A percentile compares a stretch with the other conserved stretches of the same genome.
Conservation (phyloP, 257 asterid species). For the Asclepias syriaca region DNA sequence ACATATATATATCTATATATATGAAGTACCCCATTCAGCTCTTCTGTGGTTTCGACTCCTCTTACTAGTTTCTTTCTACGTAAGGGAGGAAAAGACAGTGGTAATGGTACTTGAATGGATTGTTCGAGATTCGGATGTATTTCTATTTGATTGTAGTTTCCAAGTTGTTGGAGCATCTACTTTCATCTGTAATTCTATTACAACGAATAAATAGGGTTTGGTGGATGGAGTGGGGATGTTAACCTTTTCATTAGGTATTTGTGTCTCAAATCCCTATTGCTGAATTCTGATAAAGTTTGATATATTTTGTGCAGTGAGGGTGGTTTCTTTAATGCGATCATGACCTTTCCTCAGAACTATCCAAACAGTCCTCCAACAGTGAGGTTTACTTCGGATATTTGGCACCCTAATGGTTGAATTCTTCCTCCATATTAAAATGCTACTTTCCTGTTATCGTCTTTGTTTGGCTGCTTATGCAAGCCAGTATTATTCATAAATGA, state of each 20-base stretch:
- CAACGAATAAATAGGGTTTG: too few species aligned
- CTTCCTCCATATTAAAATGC: constrained; percentile 10
- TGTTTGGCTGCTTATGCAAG: not conserved
- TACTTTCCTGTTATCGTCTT: not conserved
- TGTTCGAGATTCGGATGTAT: not conserved
- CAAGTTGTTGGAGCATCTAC: not conserved
- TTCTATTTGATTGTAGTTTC: not conserved
- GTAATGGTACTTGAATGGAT: not conserved
- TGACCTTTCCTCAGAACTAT: constrained; percentile 86
- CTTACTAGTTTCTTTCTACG: not conserved
- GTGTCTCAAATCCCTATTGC: not conserved
- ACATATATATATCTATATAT: too few species aligned
- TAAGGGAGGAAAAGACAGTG: not conserved
- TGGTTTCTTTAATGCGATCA: constrained; percentile 95
- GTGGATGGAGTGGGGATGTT: not conserved
- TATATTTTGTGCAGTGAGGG: constrained; percentile 73
- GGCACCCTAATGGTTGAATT: constrained; percentile 97
- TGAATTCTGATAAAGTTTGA: constrained; percentile 12
- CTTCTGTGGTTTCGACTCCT: not conserved
- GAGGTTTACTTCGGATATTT: constrained; percentile 84
- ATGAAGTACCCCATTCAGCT: not conserved
- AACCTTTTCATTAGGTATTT: not conserved
- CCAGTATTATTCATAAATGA: constrained; percentile 8
- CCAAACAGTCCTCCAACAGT: constrained; percentile 96
- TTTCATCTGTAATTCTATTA: not conserved